These are phyloP conservation scores for Ambrosiella xylebori DNA, from an alignment of 2,329 filamentous ascomycete species.

Conservation along the genomic window DNA sequence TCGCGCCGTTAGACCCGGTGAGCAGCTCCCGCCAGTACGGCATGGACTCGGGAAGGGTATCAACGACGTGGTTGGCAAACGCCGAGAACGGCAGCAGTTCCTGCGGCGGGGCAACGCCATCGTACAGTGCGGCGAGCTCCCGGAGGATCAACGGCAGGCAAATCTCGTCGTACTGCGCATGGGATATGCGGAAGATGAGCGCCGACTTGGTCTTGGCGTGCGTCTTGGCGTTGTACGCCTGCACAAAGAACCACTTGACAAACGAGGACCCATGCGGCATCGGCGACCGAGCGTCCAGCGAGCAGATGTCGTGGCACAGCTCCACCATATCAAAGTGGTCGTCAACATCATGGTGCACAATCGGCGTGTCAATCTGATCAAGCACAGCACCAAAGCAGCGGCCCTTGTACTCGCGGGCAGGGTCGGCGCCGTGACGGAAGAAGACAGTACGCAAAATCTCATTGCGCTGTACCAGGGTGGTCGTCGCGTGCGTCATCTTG, in stretches of 20 bases:
- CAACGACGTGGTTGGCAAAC: slow-evolving; percentile 28
- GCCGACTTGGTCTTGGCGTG: slow-evolving; percentile 18
- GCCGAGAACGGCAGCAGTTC: slow-evolving; percentile 26
- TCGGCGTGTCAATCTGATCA: slow-evolving; percentile 31
- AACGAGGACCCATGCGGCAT: slow-evolving; percentile 43
- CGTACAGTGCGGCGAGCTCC: slow-evolving; percentile 36
- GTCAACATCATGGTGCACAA: slow-evolving; percentile 36
- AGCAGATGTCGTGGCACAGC: slow-evolving; percentile 36
- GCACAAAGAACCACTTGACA: slow-evolving; percentile 39
- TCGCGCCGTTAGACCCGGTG: slow-evolving; percentile 31
- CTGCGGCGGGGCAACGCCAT: slow-evolving; percentile 11
- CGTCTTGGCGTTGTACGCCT: slow-evolving; percentile 16
- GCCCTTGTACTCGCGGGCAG: slow-evolving; percentile 19
- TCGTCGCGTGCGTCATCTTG: slow-evolving; percentile 32
- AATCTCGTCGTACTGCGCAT: slow-evolving; percentile 54
- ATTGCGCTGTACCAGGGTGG: slow-evolving; percentile 39
- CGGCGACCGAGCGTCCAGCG: slow-evolving; percentile 35
- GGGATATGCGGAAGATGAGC: slow-evolving; percentile 45
- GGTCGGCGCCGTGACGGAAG: slow-evolving; percentile 21
- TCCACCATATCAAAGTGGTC: slow-evolving; percentile 26
- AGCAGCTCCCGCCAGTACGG: slow-evolving; percentile 46
- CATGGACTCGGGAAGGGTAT: slow-evolving; percentile 31
- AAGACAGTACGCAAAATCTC: slow-evolving; percentile 53
- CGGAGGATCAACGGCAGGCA: slow-evolving; percentile 44
- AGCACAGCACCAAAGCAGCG: slow-evolving; percentile 41